Evolutionary conservation across 2,329 filamentous ascomycete genomes (phyloP), one percentile per base, ranked within the genome.

Genomic region (Aureobasidium leucospermi): DNA sequence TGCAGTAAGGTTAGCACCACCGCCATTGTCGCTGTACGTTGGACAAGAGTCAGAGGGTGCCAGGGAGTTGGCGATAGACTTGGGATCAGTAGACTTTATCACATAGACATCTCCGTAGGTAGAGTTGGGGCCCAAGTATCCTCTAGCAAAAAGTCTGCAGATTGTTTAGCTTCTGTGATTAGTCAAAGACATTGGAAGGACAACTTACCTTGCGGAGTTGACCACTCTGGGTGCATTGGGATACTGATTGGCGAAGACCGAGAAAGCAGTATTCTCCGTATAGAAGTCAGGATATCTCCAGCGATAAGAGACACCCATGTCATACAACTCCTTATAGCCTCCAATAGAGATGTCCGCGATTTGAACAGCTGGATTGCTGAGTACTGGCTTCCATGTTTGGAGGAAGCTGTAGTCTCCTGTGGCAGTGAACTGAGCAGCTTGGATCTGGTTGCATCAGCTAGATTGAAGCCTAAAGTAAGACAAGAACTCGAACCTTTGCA

Each of bases 241-340:
- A 68, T 87, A 87, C 65, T 84, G 81, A 67, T 88, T 88, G 16
- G 83, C 79, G 82, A 83, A 88, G 6, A 85, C 79, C 8, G 79
- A 74, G 65, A 87, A 86, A 1, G 74, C 73, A 0, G 71, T 73
- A 58, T 76, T 75, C 60, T 78, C 73, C 29, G 73, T 66, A 62
- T 79, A 79, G 16, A 87, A 75, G 39, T 79, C 69, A 0, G 78
- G 75, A 65, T 78, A 80, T 64, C 69, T 70, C 55, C 67, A 67
- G 55, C 70, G 67, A 53, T 83, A 73, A 3, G 73, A 73, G 59
- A 82, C 80, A 6, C 81, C 82, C 69, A 85, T 73, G 60, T 82
- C 80, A 42, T 79, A 76, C 0, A 80, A 71, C 68, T 88, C 85
- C 64, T 85, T 85, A 66, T 81, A 83, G 0, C 85, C 85, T 1